These are phyloP conservation scores for Cyathus striatus DNA, from an alignment of 768 basidiomycete genomes.

Conservation along the genomic window DNA sequence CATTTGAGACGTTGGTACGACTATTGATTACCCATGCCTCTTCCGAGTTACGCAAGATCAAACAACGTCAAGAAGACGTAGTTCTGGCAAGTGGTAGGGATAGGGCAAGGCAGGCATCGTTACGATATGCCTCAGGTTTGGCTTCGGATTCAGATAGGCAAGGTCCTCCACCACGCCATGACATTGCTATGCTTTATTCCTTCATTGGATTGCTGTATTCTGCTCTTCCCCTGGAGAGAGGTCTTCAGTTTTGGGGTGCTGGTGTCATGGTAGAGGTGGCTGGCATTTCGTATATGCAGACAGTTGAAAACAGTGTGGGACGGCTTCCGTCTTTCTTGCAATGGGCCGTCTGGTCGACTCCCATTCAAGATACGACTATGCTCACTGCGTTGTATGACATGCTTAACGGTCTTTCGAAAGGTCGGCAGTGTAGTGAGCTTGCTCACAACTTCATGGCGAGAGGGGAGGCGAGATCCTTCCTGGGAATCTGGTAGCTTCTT, in stretches of 20 bases:
- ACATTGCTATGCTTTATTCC: conserved; percentile 79
- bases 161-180: conserved; percentile 57
- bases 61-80: conserved; percentile 85
- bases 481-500: conserved; percentile 50
- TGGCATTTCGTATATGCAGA: conserved; percentile 49
- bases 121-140: conserved; percentile 37
- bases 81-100: conserved; percentile 65
- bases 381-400: conserved; percentile 83
- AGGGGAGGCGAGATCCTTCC: conserved; percentile 66
- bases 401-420: conserved; percentile 79
- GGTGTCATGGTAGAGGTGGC: conserved; percentile 37
- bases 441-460: conserved; percentile 86
- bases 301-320: conserved; percentile 49
- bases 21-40: conserved; percentile 72
- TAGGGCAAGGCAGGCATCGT: conserved; percentile 47
- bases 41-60: conserved; percentile 80
- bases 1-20: conserved; percentile 68
- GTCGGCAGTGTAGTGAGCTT: conserved; percentile 79
- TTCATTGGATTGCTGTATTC: conserved; percentile 81
- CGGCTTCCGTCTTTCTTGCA: conserved; percentile 61
- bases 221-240: conserved; percentile 67
- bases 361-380: conserved; percentile 67
- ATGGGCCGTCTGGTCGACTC: conserved; percentile 87
- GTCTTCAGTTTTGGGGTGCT: conserved; percentile 84
- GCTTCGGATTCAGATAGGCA: conserved; percentile 36